phyloP scores from a whole-genome alignment of 2,329 filamentous ascomycete species.

The Coniochaeta sp. region DNA sequence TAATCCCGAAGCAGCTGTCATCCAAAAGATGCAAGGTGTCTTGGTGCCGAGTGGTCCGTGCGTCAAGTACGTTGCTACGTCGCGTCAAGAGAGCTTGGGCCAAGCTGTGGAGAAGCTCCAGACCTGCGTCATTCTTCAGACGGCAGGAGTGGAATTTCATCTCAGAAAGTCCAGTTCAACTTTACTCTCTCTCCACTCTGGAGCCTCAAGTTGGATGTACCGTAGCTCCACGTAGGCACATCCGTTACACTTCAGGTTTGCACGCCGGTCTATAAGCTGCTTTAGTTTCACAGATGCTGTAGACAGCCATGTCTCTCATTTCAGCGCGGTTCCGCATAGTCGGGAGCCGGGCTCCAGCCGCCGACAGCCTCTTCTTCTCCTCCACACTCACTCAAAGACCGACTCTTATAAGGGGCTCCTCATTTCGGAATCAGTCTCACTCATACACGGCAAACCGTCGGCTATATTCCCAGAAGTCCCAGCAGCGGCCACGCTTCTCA shows the following conservation, averaged over 20 bases:
- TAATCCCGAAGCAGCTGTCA: neutral
- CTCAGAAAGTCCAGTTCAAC: neutral
- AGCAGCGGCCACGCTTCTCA: constrained; percentile 41
- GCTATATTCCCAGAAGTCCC: constrained; percentile 33
- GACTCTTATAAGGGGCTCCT: constrained; percentile 9
- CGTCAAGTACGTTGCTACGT: neutral
- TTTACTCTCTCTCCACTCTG: neutral
- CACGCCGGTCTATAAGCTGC: neutral
- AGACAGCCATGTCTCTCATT: neutral
- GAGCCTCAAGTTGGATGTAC: neutral
- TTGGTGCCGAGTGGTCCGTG: neutral
- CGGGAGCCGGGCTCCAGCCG: neutral
- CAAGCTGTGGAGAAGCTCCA: neutral
- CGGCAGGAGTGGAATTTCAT: neutral
- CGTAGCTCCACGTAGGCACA: neutral
- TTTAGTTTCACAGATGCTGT: neutral
- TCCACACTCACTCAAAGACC: neutral
- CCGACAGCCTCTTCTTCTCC: neutral
- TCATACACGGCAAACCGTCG: constrained; percentile 14
- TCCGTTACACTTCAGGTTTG: neutral
- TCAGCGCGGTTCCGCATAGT: neutral
- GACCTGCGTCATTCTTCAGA: neutral
- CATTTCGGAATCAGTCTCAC: constrained; percentile 12
- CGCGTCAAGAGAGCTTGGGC: neutral
- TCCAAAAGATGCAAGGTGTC: constrained; percentile 5